Conservation (phyloP, 768 basidiomycete genomes). For the Clavulina sp. region DNA sequence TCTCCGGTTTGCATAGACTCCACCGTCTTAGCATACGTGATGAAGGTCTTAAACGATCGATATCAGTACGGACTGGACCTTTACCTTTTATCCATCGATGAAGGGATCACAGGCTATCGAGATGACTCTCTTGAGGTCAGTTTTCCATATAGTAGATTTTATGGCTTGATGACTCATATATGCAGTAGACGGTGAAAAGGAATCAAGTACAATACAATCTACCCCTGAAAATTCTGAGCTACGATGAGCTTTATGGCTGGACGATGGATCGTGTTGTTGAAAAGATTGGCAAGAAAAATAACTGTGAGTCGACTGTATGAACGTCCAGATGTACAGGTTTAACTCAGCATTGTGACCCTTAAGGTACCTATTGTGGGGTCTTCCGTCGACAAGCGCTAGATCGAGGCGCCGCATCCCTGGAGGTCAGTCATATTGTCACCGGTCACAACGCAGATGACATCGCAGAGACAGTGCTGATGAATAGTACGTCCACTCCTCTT, state of each 20-base stretch:
- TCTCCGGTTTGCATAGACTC: constrained; percentile 60
- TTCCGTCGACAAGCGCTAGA: constrained; percentile 94
- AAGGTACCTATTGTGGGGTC: constrained; percentile 87
- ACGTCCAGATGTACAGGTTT: not conserved
- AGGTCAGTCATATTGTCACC: constrained; percentile 94
- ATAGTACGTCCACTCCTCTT: constrained; percentile 42
- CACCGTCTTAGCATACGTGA: constrained; percentile 91
- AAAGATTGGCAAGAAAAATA: constrained; percentile 93
- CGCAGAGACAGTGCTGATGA: constrained; percentile 97
- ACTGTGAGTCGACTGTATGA: constrained; percentile 35
- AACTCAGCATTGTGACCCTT: not conserved
- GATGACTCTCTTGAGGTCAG: constrained; percentile 88
- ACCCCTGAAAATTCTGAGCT: constrained; percentile 89
- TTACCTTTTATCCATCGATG: constrained; percentile 90
- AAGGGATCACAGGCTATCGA: constrained; percentile 94
- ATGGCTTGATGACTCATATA: constrained; percentile 5
- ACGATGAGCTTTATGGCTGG: constrained; percentile 96
- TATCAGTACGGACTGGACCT: constrained; percentile 85
- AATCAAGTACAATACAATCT: constrained; percentile 92
- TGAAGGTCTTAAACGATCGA: constrained; percentile 88
- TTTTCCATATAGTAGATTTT: not conserved
- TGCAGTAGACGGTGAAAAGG: constrained; percentile 80
- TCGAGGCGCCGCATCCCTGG: constrained; percentile 72
- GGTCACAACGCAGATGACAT: constrained; percentile 99
- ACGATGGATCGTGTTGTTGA: constrained; percentile 95